Conservation (phyloP, 257 asterid genomes). For the Sherardia arvensis region DNA sequence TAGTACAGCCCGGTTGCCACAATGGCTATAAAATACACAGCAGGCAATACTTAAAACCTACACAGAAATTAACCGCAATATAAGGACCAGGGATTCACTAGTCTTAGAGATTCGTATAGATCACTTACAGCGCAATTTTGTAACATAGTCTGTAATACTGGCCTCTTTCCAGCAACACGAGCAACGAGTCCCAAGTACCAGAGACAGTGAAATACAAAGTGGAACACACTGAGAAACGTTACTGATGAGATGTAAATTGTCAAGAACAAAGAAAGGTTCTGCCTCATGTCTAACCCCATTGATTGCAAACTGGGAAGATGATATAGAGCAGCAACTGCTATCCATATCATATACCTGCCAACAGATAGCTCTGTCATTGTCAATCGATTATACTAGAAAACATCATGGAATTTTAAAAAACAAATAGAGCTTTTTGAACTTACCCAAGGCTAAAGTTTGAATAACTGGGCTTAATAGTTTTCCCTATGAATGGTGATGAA, state of each 20-base stretch:
- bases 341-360: conserved; percentile 90
- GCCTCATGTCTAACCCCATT: conserved; percentile 97
- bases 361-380: conserved; percentile 7
- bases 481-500: conserved; percentile 93
- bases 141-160: conserved; percentile 69
- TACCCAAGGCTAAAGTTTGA: conserved; percentile 97
- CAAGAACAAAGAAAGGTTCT: conserved; percentile 90
- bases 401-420: not conserved
- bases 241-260: conserved; percentile 78
- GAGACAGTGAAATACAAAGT: conserved; percentile 78
- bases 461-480: conserved; percentile 92
- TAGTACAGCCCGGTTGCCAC: conserved; percentile 86
- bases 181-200: conserved; percentile 96
- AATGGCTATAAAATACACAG: conserved; percentile 99
- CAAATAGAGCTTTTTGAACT: conserved; percentile 9
- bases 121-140: conserved; percentile 93
- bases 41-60: conserved; percentile 99
- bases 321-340: conserved; percentile 85
- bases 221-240: conserved; percentile 85
- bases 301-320: conserved; percentile 99
- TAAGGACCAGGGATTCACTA: conserved; percentile 29
- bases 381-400: not conserved
- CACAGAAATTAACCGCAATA: conserved; percentile 36
- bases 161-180: conserved; percentile 93
- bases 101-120: conserved; percentile 15